Base-by-base conservation (phyloP, 2,329 filamentous ascomycete species). In the Stagonosporopsis vannaccii region DNA sequence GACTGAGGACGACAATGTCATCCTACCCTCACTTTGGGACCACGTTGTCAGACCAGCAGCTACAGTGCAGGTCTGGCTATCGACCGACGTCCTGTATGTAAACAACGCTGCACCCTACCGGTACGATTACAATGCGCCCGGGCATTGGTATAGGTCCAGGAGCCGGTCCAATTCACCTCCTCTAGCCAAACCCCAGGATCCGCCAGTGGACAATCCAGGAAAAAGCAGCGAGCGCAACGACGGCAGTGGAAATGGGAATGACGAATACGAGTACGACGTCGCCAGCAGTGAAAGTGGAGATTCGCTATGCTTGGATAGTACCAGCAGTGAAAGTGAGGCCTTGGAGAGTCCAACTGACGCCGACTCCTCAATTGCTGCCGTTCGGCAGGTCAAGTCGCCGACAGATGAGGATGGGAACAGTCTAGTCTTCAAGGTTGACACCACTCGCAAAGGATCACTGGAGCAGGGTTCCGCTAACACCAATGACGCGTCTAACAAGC, bases 391-490 rank as follows among this genome's bases (percentile, higher is more conserved):
- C 4, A 43, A 33, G 3, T 17, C 51, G 12, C 64, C 71, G 8
- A 36, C 51, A 2, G 70, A 72, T 42, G 23, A 39, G 3, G 69
- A 72, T 17, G 66, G 64, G 2, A 71, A 70, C 25, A 58, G 40
- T 4, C 59, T 74, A 2, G 63, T 68, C 12, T 70, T 71, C 17
- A 32, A 48, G 2, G 51, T 66, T 4, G 41, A 71, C 15, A 64
- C 60, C 5, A 56, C 43, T 30, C 58, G 45, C 13, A 5, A 19
- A 19, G 51, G 41, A 23, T 22, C 19, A 22, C n/a, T 22, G 15
- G n/a, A 37, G 26, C 17, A 46, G 22, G 51, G n/a, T 13, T 3
- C 39, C 20, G 40, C 15, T 41, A 50, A 17, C 11, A 26, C 46
- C 7, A 51, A 42, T 11, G 39, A 41, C 1, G 19, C 36, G 3